phyloP scores from a whole-genome alignment of 495 filamentous ascomycete species.

The Cryomyces antarcticus region DNA sequence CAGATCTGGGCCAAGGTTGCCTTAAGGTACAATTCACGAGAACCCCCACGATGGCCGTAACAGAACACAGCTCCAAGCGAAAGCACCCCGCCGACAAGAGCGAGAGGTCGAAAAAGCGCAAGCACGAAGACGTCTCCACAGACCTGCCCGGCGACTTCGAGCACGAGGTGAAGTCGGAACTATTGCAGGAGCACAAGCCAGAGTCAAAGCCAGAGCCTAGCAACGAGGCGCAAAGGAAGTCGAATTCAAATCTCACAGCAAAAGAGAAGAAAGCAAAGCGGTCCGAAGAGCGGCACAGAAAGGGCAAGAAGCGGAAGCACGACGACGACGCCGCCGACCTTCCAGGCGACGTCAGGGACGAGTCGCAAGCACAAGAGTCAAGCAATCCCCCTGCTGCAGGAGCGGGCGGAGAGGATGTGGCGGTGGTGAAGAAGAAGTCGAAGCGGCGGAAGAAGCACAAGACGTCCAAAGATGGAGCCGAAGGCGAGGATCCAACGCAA shows the following conservation, averaged over 20 bases:
- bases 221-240: no score
- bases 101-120: no score
- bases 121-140: no score
- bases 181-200: no score
- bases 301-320: conserved; percentile 4
- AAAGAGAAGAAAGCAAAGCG: conserved; percentile 6
- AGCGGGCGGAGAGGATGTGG: background rate
- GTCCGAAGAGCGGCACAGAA: conserved; percentile 3
- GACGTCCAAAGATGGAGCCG: background rate
- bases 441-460: conserved; percentile 1
- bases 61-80: no score
- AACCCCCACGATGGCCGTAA: no score
- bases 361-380: background rate
- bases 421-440: conserved; percentile 1
- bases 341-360: background rate
- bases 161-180: no score
- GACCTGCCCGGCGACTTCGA: no score
- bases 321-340: background rate
- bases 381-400: background rate
- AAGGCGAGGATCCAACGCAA: conserved; percentile 1
- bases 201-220: no score
- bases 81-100: no score
- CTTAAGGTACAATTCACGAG: background rate
- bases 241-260: no score
- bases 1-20: no score